Percentiles rank a stretch among this genome's conserved stretches.
phyloP scores from a whole-genome alignment of 371 early-diverging fungal genomes.

The Apophysomyces elegans region DNA sequence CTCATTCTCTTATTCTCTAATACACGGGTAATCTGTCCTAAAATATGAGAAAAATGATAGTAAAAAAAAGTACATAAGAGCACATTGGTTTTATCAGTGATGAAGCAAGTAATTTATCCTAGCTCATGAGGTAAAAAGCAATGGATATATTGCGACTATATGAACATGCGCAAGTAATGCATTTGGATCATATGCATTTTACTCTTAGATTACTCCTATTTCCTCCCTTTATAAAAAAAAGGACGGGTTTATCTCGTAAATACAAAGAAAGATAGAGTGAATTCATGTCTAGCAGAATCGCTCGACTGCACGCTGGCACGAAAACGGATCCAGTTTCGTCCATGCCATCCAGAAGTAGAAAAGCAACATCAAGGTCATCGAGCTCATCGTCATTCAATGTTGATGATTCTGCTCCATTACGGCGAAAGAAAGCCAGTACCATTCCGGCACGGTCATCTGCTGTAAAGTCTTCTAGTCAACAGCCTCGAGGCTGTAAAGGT shows the following conservation, averaged over 20 bases:
- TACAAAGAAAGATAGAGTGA: constrained; percentile 5
- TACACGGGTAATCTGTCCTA: too few species aligned
- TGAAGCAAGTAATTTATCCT: not conserved
- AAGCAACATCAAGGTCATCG: not conserved
- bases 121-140: not conserved
- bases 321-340: constrained; percentile 6
- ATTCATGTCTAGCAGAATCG: constrained; percentile 10
- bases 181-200: constrained; percentile 11
- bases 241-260: constrained; percentile 3
- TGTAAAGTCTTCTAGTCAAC: not conserved
- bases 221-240: constrained; percentile 12
- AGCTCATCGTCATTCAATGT: constrained; percentile 5
- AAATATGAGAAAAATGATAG: too few species aligned
- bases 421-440: constrained; percentile 2
- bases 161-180: constrained; percentile 10
- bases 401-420: not conserved
- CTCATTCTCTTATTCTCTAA: not conserved
- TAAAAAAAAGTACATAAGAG: not conserved
- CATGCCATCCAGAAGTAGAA: not conserved
- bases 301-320: constrained; percentile 9
- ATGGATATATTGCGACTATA: not conserved
- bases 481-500: not conserved
- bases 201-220: constrained; percentile 11
- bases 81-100: constrained; percentile 4
- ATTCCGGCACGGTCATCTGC: not conserved